Evolutionary conservation across 1,284 basidiomycete species (phyloP), one percentile per base, ranked within the genome.

Genomic region (Ganoderma sp.): DNA sequence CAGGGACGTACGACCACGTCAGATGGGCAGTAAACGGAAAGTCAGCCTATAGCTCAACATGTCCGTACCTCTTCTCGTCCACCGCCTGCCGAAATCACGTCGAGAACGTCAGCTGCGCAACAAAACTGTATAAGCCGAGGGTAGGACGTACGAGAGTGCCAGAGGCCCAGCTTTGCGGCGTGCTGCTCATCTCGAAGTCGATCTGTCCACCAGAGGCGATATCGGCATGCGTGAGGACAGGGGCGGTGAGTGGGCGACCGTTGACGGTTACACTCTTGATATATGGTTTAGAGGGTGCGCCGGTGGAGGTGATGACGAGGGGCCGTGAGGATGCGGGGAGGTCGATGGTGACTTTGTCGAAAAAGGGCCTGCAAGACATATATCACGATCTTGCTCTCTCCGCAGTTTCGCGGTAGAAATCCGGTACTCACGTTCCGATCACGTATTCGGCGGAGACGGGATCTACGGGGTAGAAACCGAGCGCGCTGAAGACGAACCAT

Each of bases 391-490:
- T 28, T 28, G 25, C 25, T 28, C 25, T 1, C 25, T 2, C 1
- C 25, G 25, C 25, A 28, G 25, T 28, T 28, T 28, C 25, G 25
- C 25, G 25, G 25, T 28, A 28, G 25, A 28, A 28, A 1, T 28
- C 25, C 25, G 25, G 25, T 28, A 28, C 32, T 63, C 64, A 90
- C 85, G 89, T 87, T 70, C 92, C 92, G 56, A 94, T 82, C 64
- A 94, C 83, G 69, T 94, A 94, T 73, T 88, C 86, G 9, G 87
- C 86, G 0, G 89, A 90, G 0, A 91, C 90, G 0, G 93, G 92
- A 76, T 94, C 89, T 63, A 95, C 92, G n/a, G 93, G 93, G 74
- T 95, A 96, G 79, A 95, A 91, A 0, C 94, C 93, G 76, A 96
- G 83, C 1, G 91, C 88, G 57, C 88, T 89, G 79, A 94, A 95